Conservation (phyloP, 202 grass and related monocot genomes). For the Bolboschoenoplectus hybrid region DNA sequence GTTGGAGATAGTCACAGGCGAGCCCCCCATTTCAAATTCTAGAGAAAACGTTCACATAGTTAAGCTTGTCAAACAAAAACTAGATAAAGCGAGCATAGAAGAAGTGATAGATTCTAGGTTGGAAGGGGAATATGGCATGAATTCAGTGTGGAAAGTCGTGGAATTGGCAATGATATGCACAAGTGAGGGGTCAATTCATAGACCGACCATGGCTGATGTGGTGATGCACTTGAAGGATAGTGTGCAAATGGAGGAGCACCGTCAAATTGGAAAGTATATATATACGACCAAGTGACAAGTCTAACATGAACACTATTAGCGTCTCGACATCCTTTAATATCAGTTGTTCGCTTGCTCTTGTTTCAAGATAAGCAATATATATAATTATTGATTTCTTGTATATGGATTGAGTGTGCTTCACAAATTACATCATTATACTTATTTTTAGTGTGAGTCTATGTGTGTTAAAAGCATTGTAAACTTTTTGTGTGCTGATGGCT, state of each 20-base stretch:
- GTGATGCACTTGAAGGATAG: too few species aligned
- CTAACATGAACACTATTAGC: neutral
- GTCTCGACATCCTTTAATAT: neutral
- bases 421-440: too few species aligned
- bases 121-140: conserved; percentile 6
- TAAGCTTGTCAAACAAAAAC: neutral
- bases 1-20: conserved; percentile 43
- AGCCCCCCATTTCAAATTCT: conserved; percentile 10
- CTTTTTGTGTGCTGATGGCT: too few species aligned
- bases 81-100: conserved; percentile 11
- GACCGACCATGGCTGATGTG: too few species aligned
- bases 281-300: neutral
- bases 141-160: conserved; percentile 33
- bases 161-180: too few species aligned
- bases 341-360: neutral
- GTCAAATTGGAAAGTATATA: neutral
- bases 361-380: neutral
- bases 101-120: conserved; percentile 24
- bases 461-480: too few species aligned
- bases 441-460: too few species aligned
- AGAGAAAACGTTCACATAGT: neutral
- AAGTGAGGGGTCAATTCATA: too few species aligned
- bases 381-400: neutral
- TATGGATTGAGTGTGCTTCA: neutral
- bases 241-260: neutral